Evolutionary conservation across 1,139 yeast species (phyloP), one percentile per base, ranked within the genome.

Genomic region (Citeromyces hawaiiensis): DNA sequence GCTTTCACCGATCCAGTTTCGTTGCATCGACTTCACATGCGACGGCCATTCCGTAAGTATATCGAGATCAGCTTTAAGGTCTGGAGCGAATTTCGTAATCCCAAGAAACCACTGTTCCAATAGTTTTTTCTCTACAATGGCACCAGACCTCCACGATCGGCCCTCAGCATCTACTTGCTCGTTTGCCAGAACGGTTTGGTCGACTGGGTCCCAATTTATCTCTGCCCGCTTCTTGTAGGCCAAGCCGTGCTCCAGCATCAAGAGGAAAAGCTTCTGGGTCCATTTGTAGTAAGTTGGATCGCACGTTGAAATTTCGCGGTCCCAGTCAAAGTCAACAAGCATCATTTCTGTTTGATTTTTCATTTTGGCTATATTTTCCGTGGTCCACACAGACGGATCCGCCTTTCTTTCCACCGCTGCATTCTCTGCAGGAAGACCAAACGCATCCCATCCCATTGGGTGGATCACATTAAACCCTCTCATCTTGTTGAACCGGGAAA

Each of bases 381-480:
- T 66, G 0, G 98, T 91, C 98, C 98, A 91, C 0, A 60, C 68
- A 0, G 75, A 72, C 0, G 98, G 96, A 46, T 76, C 76, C 13
- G 83, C 68, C 1, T 78, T 77, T 46, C 94, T 63, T 54, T 88
- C 96, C 25, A 85, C 77, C 0, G 98, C 98, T 0, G 98, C 98
- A 58, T 91, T 91, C 55, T 91, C 98, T 0, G 98, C 98, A 0
- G 98, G 98, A 34, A 91, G 65, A 0, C 98, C 98, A 65, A 91
- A 91, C 0, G 97, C 95, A 64, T 91, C 98, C 96, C 97, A 91
- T 0, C 98, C 98, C 94, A 91, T 88, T 0, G 98, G 96, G 55
- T 91, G 95, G 4, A 88, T 68, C 14, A 88, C 96, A 36, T 77
- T 63, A 46, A 68, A 72, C 1, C 96, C 96, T 42, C 70, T 72